Conservation (phyloP, 2,329 filamentous ascomycete species). For the Aspergillus sp. region DNA sequence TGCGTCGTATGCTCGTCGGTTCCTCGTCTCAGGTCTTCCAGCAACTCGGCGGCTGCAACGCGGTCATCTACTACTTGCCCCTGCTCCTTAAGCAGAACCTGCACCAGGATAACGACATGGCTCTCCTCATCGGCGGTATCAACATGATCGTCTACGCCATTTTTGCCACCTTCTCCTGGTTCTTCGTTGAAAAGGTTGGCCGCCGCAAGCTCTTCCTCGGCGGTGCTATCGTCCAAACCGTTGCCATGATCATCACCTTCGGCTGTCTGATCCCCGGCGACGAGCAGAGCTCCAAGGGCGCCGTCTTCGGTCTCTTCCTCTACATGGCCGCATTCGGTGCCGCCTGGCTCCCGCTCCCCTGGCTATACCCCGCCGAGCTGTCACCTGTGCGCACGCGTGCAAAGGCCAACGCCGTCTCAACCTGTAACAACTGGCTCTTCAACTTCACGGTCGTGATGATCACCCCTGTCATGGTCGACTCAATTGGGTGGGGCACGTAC, state of each 20-base stretch:
- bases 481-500: slow-evolving; percentile 45
- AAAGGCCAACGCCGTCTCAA: slow-evolving; percentile 57
- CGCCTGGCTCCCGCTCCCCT: slow-evolving; percentile 64
- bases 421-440: slow-evolving; percentile 57
- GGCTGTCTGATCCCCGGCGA: slow-evolving; percentile 37
- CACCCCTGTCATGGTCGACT: slow-evolving; percentile 42
- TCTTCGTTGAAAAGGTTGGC: slow-evolving; percentile 51
- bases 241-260: slow-evolving; percentile 42
- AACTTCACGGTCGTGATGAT: slow-evolving; percentile 58
- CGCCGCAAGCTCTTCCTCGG: slow-evolving; percentile 44
- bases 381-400: slow-evolving; percentile 57
- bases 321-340: slow-evolving; percentile 70
- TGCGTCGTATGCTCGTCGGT: slow-evolving; percentile 43
- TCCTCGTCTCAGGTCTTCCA: slow-evolving; percentile 46
- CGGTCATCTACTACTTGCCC: slow-evolving; percentile 51
- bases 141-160: slow-evolving; percentile 49
- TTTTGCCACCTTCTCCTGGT: slow-evolving; percentile 47
- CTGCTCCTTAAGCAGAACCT: slow-evolving; percentile 51
- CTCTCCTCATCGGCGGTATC: slow-evolving; percentile 54
- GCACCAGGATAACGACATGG: slow-evolving; percentile 40
- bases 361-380: slow-evolving; percentile 54
- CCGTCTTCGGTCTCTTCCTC: slow-evolving; percentile 63
- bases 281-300: slow-evolving; percentile 32
- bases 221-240: slow-evolving; percentile 40
- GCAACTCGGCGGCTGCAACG: slow-evolving; percentile 53